Percentiles rank a stretch among this genome's conserved stretches.
Conservation (phyloP, 2,329 filamentous ascomycete genomes). For the Chaetoscypha palmicola region DNA sequence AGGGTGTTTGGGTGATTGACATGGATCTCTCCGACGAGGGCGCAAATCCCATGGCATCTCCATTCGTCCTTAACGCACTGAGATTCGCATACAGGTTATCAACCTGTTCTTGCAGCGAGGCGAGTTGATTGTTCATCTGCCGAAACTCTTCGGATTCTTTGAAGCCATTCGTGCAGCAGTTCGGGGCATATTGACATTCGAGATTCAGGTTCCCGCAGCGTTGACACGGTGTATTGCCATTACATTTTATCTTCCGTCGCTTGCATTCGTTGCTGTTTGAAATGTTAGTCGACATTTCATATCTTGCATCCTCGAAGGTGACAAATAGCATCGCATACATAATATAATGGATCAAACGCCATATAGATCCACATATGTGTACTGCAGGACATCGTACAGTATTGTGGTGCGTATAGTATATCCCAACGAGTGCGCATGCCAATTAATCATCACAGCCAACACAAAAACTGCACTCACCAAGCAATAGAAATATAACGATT, state of each 20-base stretch:
- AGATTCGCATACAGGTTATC: conserved; percentile 68
- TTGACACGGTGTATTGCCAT: conserved; percentile 60
- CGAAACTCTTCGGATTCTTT: conserved; percentile 91
- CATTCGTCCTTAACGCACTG: conserved; percentile 37
- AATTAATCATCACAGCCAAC: too few species aligned
- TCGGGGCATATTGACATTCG: conserved; percentile 57
- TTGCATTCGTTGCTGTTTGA: conserved; percentile 70
- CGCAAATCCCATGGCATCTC: conserved; percentile 16
- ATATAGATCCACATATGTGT: too few species aligned
- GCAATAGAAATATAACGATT: conserved; percentile 34
- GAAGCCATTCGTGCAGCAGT: conserved; percentile 69
- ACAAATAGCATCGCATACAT: too few species aligned
- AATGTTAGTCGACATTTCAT: too few species aligned
- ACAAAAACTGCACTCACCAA: conserved; percentile 24
- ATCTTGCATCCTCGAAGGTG: too few species aligned
- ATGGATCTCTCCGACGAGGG: conserved; percentile 23
- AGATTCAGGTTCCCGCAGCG: conserved; percentile 63
- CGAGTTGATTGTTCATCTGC: conserved; percentile 68
- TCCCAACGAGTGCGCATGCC: neutral
- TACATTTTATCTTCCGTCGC: conserved; percentile 69
- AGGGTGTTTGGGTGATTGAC: conserved; percentile 23
- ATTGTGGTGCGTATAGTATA: too few species aligned
- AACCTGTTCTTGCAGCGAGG: conserved; percentile 75
- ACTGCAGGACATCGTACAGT: too few species aligned
- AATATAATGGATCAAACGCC: too few species aligned